Base-by-base conservation (phyloP, 306 rosid genomes). In the Citrullus colocynthis region DNA sequence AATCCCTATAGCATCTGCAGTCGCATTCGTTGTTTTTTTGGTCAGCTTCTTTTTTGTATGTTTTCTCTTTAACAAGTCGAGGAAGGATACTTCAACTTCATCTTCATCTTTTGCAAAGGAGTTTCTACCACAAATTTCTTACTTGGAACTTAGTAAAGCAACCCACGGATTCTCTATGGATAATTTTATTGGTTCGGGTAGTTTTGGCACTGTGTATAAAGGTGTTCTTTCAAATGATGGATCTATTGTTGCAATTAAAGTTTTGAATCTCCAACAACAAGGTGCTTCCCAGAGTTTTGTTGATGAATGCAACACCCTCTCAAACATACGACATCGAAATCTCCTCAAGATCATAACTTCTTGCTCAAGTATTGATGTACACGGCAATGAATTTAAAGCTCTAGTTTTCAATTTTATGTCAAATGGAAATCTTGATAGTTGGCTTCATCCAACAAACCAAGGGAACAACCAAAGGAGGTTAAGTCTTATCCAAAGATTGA, bases 261-360 rank as follows among this genome's bases (percentile, higher is more conserved):
- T 88, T 41, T 55, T 88, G 6, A 77, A 84, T 77, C 87, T 83
- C 80, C 62, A 79, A 61, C 84, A 74, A 59, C 80, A 41, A 49
- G 88, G 87, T 45, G 91, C 87, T 41, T 80, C 55, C 8, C 83
- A 78, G 41, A 85, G 88, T 41, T 88, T 88, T 75, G 41, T 80
- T 4, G 78, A 75, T 2, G 87, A 88, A 80, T 85, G 91, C 79
- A 74, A 42, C 9, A 86, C 80, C 18, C 39, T 85, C 2, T 75
- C 84, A 75, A 55, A 32, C 55, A 81, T 71, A 34, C 76, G 84
- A 37, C 88, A 88, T 60, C 76, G 80, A 0, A 88, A 88, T 79
- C 91, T 85, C 74, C 84, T 85, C 1, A 83, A 85, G 87, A 82
- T 83, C 75, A 44, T 83, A 34, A 83, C 85, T 20, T 74, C 75